Evolutionary conservation across 192 early-diverging fungal genomes (phyloP), one percentile per base, ranked within the genome.

Genomic region (Kappamyces sp.): DNA sequence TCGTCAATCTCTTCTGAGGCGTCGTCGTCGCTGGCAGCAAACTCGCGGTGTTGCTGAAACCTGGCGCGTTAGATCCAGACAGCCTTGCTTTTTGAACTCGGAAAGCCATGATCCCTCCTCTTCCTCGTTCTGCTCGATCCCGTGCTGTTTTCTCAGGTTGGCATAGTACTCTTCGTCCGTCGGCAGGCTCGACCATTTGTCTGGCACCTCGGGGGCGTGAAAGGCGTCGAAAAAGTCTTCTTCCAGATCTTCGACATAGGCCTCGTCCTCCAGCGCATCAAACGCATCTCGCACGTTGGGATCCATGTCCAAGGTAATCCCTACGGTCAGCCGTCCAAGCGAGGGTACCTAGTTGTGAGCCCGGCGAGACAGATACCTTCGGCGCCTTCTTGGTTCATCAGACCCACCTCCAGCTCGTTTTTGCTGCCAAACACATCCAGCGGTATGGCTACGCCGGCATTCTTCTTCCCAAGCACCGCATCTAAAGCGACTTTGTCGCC

Each of bases 191-290:
- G 70, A 76, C 3, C 66, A 74, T 13, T 84, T 77, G 2, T 83
- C 84, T 5, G 85, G 82, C 4, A 86, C 73, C 49, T 73, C 73
- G 35, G 84, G 74, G 1, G 83, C 83, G 60, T 93, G 82, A 55
- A 98, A 74, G 46, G 80, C 70, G 31, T 78, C 87, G 65, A 98
- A 86, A 62, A 93, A 94, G 54, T 96, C 91, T 38, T 85, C 90
- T 13, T 88, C 53, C 4, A 83, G 85, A 5, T 90, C 86, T 12
- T 88, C 89, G 34, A 89, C 83, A 61, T 87, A 92, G 6, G 83
- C 91, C 6, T 90, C 90, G 61, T 94, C 90, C n/a, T 94, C 90
- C 58, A 99, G 76, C 2, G 94, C 93, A 62, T 94, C 90, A 50
- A 99, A 65, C 0, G 84, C 85, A 75, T 96, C 90, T 60, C 94